Conservation (phyloP, 1,284 basidiomycete genomes). For the Uromyces viciae-fabae region DNA sequence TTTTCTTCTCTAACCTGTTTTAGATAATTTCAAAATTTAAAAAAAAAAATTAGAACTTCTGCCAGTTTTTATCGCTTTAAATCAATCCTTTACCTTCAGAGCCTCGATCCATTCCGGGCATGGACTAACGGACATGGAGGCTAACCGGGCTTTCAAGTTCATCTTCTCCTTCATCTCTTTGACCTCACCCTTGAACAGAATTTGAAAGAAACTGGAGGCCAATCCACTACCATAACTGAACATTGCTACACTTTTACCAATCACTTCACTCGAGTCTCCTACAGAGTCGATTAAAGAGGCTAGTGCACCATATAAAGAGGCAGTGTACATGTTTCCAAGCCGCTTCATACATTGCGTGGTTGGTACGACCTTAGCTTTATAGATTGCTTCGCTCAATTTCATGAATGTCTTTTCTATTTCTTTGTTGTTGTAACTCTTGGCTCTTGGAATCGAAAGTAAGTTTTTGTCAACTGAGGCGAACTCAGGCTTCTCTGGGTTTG, state of each 20-base stretch:
- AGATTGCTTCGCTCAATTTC: constrained; percentile 58
- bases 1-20: constrained; percentile 68
- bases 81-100: constrained; percentile 62
- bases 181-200: constrained; percentile 80
- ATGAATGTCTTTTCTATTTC: constrained; percentile 85
- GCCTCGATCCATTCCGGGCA: constrained; percentile 78
- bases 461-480: constrained; percentile 69
- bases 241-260: constrained; percentile 78
- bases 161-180: constrained; percentile 73
- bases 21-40: background rate
- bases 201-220: constrained; percentile 82
- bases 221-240: constrained; percentile 93
- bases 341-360: constrained; percentile 75
- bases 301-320: constrained; percentile 89
- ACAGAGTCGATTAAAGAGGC: constrained; percentile 73
- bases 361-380: constrained; percentile 65
- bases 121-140: constrained; percentile 82
- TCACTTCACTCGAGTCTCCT: constrained; percentile 63
- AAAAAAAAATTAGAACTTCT: background rate
- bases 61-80: background rate
- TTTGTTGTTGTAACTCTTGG: constrained; percentile 82
- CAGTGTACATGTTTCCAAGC: constrained; percentile 98
- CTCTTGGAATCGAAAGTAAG: constrained; percentile 66
- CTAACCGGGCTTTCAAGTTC: constrained; percentile 72
- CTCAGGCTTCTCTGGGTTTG: constrained; percentile 67